phyloP scores from a whole-genome alignment of 75 land plant genomes.

The Chamaecyparis obtusa region DNA sequence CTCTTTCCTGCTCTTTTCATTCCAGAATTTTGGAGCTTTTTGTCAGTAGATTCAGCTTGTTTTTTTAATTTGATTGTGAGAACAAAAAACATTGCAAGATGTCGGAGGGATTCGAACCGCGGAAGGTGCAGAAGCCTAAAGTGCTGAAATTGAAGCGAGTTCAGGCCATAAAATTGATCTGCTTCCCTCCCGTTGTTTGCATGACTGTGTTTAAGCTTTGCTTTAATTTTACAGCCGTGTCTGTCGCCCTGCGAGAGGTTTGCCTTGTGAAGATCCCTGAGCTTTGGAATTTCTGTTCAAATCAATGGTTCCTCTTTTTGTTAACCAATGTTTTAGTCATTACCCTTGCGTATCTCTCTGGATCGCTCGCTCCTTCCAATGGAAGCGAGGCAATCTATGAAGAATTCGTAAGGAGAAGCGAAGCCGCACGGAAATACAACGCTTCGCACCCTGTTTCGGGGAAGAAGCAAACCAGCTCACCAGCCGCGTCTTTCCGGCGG shows the following conservation, averaged over 20 bases:
- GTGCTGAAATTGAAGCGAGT: not conserved
- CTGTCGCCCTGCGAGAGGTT: not conserved
- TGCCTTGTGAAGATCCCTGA: not conserved
- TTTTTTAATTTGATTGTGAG: not conserved
- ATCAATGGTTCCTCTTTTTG: not conserved
- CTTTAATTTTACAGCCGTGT: not conserved
- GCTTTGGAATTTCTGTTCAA: not conserved
- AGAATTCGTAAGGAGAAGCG: not conserved
- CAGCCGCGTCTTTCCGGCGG: not conserved
- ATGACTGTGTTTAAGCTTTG: not conserved
- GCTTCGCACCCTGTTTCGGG: not conserved
- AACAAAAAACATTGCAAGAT: not conserved
- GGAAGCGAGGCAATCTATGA: slow-evolving; percentile 1
- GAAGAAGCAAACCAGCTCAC: not conserved
- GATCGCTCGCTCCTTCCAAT: not conserved
- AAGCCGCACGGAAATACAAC: not conserved
- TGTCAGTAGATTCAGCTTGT: not conserved
- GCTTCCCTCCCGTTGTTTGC: not conserved
- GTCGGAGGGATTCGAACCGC: not conserved
- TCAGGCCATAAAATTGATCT: not conserved
- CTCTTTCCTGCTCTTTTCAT: not conserved
- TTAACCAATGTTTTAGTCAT: not conserved
- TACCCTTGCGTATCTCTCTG: not conserved
- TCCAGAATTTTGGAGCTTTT: not conserved
- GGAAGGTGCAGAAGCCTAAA: not conserved